Percentiles rank a stretch among this genome's conserved stretches.
These are phyloP conservation scores for Stereocaulon alpinum DNA, from an alignment of 495 filamentous ascomycete genomes.

Conservation along the genomic window DNA sequence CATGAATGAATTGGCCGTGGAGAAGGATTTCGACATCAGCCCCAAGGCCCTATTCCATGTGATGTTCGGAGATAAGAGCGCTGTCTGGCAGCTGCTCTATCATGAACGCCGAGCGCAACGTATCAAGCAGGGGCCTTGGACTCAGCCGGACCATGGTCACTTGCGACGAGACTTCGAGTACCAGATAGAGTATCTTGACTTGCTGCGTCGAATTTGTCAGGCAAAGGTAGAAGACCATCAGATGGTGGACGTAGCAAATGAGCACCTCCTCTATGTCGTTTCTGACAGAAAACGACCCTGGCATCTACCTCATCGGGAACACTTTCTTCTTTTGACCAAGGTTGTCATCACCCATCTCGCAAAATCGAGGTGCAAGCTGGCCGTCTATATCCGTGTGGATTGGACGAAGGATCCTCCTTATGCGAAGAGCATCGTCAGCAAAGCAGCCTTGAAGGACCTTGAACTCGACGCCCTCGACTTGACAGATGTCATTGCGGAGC, in stretches of 20 bases:
- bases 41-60: constrained; percentile 93
- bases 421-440: constrained; percentile 53
- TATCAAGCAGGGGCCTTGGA: constrained; percentile 83
- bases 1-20: constrained; percentile 58
- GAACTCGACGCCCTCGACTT: constrained; percentile 77
- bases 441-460: constrained; percentile 69
- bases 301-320: constrained; percentile 72
- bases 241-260: constrained; percentile 81
- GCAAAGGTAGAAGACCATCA: constrained; percentile 66
- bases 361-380: constrained; percentile 85
- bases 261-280: constrained; percentile 91
- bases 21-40: constrained; percentile 74
- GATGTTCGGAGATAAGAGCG: constrained; percentile 88
- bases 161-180: constrained; percentile 73
- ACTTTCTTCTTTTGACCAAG: constrained; percentile 79
- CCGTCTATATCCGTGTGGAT: constrained; percentile 75
- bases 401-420: constrained; percentile 57
- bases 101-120: constrained; percentile 72
- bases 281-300: constrained; percentile 81
- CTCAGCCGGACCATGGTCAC: constrained; percentile 52
- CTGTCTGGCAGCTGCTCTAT: constrained; percentile 85
- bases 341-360: constrained; percentile 87
- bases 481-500: constrained; percentile 73
- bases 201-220: constrained; percentile 51
- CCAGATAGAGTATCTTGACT: constrained; percentile 54